Percentiles rank a stretch among this genome's conserved stretches.
These are phyloP conservation scores for Viola odorata DNA, from an alignment of 345 rosid species.

Conservation along the genomic window DNA sequence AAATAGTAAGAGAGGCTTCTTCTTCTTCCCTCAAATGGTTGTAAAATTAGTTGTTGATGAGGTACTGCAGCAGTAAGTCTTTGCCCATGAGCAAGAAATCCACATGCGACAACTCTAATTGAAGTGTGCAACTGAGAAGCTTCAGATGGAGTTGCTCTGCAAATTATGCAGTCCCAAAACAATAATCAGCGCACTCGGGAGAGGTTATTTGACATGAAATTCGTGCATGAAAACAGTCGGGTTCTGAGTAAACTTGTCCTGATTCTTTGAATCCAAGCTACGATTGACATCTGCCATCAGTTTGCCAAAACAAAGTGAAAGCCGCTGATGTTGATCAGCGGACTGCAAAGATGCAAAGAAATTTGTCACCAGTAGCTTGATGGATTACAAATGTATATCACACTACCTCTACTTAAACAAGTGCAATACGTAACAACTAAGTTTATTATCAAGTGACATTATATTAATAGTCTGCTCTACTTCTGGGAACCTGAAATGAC, in stretches of 20 bases:
- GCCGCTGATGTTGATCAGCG: conserved; percentile 81
- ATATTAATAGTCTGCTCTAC: too few relatives aligned
- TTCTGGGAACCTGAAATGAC: too few relatives aligned
- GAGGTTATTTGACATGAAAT: conserved; percentile 78
- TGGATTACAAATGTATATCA: too few relatives aligned
- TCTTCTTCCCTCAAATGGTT: too few relatives aligned
- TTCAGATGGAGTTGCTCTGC: conserved; percentile 16
- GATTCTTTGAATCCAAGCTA: conserved; percentile 84
- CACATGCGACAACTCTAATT: neutral
- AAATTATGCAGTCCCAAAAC: conserved; percentile 13
- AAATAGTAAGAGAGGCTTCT: too few relatives aligned
- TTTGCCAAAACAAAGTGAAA: conserved; percentile 74
- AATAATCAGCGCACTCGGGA: neutral
- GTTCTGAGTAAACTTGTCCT: conserved; percentile 95
- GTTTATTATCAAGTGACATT: too few relatives aligned
- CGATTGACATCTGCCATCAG: conserved; percentile 88
- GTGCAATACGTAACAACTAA: too few relatives aligned
- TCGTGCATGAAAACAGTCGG: conserved; percentile 79
- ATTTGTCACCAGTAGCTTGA: conserved; percentile 5
- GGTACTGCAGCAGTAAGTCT: too few relatives aligned
- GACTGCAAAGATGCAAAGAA: conserved; percentile 51
- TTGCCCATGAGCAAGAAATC: conserved; percentile 6
- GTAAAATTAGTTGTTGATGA: neutral
- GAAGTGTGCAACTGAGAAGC: neutral
- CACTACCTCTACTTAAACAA: too few relatives aligned